Percentiles rank a stretch among this genome's conserved stretches.
Evolutionary conservation across 805 yeast species (phyloP).

Genomic region (Starmerella riodocensis): DNA sequence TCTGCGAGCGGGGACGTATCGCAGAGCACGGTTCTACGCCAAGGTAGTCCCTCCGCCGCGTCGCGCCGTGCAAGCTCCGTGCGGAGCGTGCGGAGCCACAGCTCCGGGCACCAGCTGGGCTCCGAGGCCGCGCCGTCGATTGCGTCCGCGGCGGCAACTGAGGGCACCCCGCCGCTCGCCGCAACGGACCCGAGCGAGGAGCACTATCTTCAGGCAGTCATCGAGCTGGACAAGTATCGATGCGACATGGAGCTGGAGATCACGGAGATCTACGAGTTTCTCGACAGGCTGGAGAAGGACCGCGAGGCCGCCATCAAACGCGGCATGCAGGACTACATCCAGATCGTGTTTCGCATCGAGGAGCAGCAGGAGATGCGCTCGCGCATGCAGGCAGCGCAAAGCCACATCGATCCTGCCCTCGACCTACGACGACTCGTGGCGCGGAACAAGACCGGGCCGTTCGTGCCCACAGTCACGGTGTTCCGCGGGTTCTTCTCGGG

Average conservation of each 20-base stretch:
- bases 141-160: background rate
- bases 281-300: conserved; percentile 66
- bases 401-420: conserved; percentile 46
- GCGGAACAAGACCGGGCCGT: conserved; percentile 55
- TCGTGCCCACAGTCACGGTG: conserved; percentile 53
- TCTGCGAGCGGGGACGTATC: too few relatives aligned
- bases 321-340: conserved; percentile 49
- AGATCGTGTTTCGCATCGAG: conserved; percentile 33
- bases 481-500: conserved; percentile 58
- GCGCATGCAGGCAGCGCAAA: conserved; percentile 42
- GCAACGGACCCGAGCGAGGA: conserved; percentile 23
- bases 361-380: conserved; percentile 36
- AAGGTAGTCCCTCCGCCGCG: too few relatives aligned
- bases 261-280: conserved; percentile 49
- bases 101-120: too few relatives aligned
- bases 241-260: conserved; percentile 58
- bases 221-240: conserved; percentile 46
- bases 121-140: too few relatives aligned
- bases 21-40: too few relatives aligned
- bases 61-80: too few relatives aligned
- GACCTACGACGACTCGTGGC: conserved; percentile 51
- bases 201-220: conserved; percentile 38
- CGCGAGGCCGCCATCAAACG: conserved; percentile 53
- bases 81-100: too few relatives aligned
- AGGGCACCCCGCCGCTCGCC: background rate